phyloP scores from a whole-genome alignment of 345 rosid species.

The Carallia brachiata region DNA sequence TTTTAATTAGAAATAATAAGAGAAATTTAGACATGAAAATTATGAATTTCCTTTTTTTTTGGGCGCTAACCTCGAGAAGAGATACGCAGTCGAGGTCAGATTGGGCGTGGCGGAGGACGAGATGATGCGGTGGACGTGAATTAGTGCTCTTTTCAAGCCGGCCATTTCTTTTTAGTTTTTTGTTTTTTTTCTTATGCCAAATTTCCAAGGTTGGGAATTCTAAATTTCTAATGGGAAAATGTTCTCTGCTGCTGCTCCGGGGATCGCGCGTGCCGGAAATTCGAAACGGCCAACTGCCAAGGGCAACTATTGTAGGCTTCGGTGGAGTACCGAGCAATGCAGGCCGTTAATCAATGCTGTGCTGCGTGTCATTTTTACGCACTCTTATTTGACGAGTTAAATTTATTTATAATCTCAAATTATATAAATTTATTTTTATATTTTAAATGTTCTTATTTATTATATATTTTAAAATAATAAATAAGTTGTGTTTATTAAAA shows the following conservation, averaged over 20 bases:
- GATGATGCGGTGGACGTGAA: slow-evolving; percentile 43
- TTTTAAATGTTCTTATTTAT: too few species aligned
- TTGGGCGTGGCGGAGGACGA: slow-evolving; percentile 25
- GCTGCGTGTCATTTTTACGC: too few species aligned
- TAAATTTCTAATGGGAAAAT: too few species aligned
- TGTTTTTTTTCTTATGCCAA: not conserved
- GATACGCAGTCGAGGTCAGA: slow-evolving; percentile 16
- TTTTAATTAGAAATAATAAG: slow-evolving; percentile 23
- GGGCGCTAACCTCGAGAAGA: not conserved
- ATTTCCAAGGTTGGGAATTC: too few species aligned
- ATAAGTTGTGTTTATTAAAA: too few species aligned
- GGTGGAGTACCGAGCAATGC: too few species aligned
- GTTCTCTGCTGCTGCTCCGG: too few species aligned
- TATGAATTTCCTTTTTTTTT: too few species aligned
- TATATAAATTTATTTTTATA: too few species aligned
- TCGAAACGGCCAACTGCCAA: not conserved
- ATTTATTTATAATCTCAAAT: too few species aligned
- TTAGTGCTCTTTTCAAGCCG: slow-evolving; percentile 43
- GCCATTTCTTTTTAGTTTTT: slow-evolving; percentile 15
- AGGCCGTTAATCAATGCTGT: not conserved
- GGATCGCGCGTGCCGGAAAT: not conserved
- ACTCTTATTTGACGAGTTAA: too few species aligned
- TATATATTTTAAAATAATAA: too few species aligned
- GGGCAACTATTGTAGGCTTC: not conserved
- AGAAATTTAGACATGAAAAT: not conserved